A percentile compares a stretch with the other conserved stretches of the same genome.
These are phyloP conservation scores for Phytopythium oedochilum DNA, from an alignment of 352 stramenopile genomes.

Conservation along the genomic window DNA sequence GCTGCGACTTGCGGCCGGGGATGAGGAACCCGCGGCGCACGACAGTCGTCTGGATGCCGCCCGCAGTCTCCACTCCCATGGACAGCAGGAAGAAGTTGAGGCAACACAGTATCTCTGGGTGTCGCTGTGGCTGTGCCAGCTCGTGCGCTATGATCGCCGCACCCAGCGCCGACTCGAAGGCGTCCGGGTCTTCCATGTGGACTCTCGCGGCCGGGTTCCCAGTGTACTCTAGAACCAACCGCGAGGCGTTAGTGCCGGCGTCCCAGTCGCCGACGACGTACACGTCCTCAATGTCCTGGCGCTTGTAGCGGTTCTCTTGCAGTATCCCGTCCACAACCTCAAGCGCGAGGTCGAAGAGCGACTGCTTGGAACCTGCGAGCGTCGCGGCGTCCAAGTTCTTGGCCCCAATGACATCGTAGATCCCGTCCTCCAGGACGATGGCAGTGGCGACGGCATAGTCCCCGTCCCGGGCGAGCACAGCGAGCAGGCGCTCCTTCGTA, in stretches of 20 bases:
- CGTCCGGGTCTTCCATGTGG: background rate
- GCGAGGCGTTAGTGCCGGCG: background rate
- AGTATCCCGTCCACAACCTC: background rate
- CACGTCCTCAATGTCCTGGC: background rate
- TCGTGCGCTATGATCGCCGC: background rate
- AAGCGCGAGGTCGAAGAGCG: background rate
- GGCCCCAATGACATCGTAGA: background rate
- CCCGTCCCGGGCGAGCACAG: background rate
- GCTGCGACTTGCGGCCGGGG: background rate
- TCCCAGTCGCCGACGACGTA: conserved; percentile 2
- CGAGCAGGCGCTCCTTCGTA: conserved; percentile 1
- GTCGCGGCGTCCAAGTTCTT: background rate
- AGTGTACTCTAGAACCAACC: background rate
- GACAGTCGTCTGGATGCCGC: conserved; percentile 3
- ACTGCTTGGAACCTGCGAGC: background rate
- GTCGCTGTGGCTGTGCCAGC: background rate
- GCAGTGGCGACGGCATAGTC: background rate
- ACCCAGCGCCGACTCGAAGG: background rate
- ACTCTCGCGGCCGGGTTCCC: background rate
- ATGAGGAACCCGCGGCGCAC: background rate
- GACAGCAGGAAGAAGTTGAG: conserved; percentile 2
- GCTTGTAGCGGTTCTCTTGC: background rate
- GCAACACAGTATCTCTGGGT: background rate
- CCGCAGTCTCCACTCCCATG: conserved; percentile 4
- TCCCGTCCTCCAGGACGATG: conserved; percentile 3